These are phyloP conservation scores for Gremmenia infestans DNA, from an alignment of 2,329 filamentous ascomycete species.

Conservation along the genomic window DNA sequence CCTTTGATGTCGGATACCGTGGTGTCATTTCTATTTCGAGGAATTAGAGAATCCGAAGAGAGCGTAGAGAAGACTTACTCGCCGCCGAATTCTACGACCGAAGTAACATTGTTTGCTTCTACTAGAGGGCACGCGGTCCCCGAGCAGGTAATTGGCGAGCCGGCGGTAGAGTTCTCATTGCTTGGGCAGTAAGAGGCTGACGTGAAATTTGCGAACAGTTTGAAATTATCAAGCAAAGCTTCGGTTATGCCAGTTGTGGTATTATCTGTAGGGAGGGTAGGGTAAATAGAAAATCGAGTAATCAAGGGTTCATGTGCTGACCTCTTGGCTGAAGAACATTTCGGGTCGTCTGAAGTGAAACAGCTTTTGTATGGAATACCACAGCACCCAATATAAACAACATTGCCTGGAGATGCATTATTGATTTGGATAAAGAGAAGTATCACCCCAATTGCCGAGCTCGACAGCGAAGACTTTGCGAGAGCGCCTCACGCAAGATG, in stretches of 20 bases:
- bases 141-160: slow-evolving; percentile 14
- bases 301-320: neutral
- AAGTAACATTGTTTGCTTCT: slow-evolving; percentile 11
- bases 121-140: slow-evolving; percentile 14
- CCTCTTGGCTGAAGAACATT: neutral
- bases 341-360: neutral
- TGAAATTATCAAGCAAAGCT: slow-evolving; percentile 15
- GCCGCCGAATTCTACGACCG: slow-evolving; percentile 15
- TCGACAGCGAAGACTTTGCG: no score
- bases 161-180: slow-evolving; percentile 14
- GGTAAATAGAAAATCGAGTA: neutral
- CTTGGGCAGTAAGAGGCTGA: slow-evolving; percentile 21
- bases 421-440: no score
- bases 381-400: no score
- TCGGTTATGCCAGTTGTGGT: slow-evolving; percentile 4
- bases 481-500: no score
- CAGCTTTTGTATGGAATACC: no score
- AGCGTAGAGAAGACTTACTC: slow-evolving; percentile 1
- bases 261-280: neutral
- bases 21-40: slow-evolving; percentile 3
- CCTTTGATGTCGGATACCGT: slow-evolving; percentile 14
- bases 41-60: neutral
- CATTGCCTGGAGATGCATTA: no score
- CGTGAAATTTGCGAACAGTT: slow-evolving; percentile 20
- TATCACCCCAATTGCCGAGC: no score